Conservation (phyloP, 2,329 filamentous ascomycete species). For the Emergomyces pasteurianus region DNA sequence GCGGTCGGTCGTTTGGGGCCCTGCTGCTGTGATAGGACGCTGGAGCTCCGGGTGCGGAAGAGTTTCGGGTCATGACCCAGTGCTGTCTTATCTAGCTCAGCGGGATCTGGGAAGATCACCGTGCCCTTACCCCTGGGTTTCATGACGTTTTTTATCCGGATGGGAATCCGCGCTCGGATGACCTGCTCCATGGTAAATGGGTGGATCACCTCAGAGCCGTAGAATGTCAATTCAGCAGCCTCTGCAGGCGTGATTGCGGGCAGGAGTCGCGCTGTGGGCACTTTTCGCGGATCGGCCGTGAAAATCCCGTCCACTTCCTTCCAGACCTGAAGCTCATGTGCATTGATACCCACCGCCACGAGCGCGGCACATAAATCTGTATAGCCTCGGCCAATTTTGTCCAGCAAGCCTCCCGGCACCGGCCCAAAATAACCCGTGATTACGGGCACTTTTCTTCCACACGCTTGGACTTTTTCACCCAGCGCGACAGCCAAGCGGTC, state of each 20-base stretch:
- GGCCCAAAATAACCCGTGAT: constrained; percentile 92
- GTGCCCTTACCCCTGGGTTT: constrained; percentile 52
- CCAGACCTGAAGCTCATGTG: constrained; percentile 90
- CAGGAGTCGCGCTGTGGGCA: constrained; percentile 85
- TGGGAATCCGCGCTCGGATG: constrained; percentile 52
- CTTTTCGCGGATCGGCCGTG: constrained; percentile 72
- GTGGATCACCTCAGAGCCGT: constrained; percentile 93
- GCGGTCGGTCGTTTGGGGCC: constrained; percentile 68
- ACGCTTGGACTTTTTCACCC: constrained; percentile 51
- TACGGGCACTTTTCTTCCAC: constrained; percentile 58
- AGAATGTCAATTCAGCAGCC: constrained; percentile 89
- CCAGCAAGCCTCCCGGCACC: constrained; percentile 79
- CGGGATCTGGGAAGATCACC: constrained; percentile 62
- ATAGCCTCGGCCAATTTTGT: constrained; percentile 88
- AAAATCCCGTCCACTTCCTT: constrained; percentile 98
- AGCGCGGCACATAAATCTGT: constrained; percentile 92
- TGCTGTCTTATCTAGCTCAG: constrained; percentile 37
- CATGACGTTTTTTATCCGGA: constrained; percentile 59
- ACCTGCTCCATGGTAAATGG: constrained; percentile 97
- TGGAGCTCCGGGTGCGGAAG: constrained; percentile 35
- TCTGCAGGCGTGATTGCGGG: constrained; percentile 83
- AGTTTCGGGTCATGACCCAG: constrained; percentile 48
- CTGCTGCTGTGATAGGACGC: constrained; percentile 34
- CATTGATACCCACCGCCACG: constrained; percentile 76
- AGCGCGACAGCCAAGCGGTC: constrained; percentile 50